Conservation (phyloP, 176 grass and related monocot species). For the Otatea glauca region DNA sequence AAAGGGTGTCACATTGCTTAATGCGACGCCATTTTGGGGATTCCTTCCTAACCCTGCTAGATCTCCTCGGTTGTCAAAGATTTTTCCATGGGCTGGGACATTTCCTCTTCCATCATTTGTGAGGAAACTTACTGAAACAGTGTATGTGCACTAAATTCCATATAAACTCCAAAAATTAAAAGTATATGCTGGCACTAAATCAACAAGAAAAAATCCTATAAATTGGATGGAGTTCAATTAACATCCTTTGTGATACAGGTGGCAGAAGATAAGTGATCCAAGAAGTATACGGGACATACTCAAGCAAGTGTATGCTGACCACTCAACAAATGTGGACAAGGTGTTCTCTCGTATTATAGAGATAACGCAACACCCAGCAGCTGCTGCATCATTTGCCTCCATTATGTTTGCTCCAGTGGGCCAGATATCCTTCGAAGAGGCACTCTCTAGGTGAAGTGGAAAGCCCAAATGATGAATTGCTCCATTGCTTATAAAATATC, state of each 20-base stretch:
- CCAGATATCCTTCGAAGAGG: slow-evolving; percentile 80
- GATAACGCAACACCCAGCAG: slow-evolving; percentile 88
- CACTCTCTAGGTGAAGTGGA: slow-evolving; percentile 58
- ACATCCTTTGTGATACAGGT: slow-evolving; percentile 60
- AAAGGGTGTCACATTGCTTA: slow-evolving; percentile 92
- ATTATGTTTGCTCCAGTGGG: slow-evolving; percentile 95
- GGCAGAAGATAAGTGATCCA: slow-evolving; percentile 93
- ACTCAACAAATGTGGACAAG: slow-evolving; percentile 85
- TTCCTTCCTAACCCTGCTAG: slow-evolving; percentile 87
- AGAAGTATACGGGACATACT: slow-evolving; percentile 80
- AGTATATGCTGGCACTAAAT: too few relatives aligned
- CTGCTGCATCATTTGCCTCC: slow-evolving; percentile 91
- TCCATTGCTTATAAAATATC: neutral
- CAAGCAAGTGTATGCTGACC: slow-evolving; percentile 95
- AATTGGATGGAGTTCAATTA: neutral
- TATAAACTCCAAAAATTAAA: too few relatives aligned
- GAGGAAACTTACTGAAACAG: slow-evolving; percentile 79
- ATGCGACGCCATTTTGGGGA: slow-evolving; percentile 97
- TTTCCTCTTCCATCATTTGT: slow-evolving; percentile 86
- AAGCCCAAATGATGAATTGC: neutral
- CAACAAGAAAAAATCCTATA: neutral
- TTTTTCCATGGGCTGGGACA: slow-evolving; percentile 89
- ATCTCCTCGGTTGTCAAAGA: slow-evolving; percentile 79
- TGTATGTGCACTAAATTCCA: slow-evolving; percentile 40
- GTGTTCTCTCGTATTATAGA: slow-evolving; percentile 90